phyloP scores from a whole-genome alignment of 2,329 filamentous ascomycete species.

The Apiospora rasikravindrae region DNA sequence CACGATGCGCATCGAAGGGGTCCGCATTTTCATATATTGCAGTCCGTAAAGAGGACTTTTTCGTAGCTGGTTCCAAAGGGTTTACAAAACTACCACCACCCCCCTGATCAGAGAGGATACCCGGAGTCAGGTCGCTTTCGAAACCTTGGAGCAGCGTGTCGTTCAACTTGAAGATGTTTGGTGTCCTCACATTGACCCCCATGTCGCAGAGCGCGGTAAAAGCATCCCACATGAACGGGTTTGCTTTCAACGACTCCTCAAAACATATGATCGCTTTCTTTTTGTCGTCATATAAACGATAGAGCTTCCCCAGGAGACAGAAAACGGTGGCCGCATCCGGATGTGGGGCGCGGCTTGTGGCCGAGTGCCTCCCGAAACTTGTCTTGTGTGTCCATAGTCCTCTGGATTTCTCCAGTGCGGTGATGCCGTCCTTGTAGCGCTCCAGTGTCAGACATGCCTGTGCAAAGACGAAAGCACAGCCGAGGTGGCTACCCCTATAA shows the following conservation, averaged over 20 bases:
- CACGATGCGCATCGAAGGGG: conserved; percentile 56
- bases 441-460: conserved; percentile 84
- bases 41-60: conserved; percentile 47
- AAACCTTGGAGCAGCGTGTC: conserved; percentile 56
- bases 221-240: conserved; percentile 98
- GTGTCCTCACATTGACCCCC: conserved; percentile 79
- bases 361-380: conserved; percentile 82
- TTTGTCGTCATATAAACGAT: conserved; percentile 80
- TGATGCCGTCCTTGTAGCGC: conserved; percentile 79
- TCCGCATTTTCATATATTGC: conserved; percentile 47
- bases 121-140: conserved; percentile 43
- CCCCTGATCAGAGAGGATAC: conserved; percentile 42
- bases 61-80: conserved; percentile 46
- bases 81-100: conserved; percentile 40
- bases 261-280: conserved; percentile 86
- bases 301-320: conserved; percentile 86
- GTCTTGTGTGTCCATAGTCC: conserved; percentile 77
- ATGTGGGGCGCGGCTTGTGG: conserved; percentile 72
- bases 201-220: conserved; percentile 88
- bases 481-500: conserved; percentile 75
- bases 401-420: conserved; percentile 81
- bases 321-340: conserved; percentile 86
- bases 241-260: conserved; percentile 85
- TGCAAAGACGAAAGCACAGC: conserved; percentile 90
- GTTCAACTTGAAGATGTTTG: conserved; percentile 84